phyloP scores from a whole-genome alignment of 371 early-diverging fungal species.

The Furculomyces boomerangus region DNA sequence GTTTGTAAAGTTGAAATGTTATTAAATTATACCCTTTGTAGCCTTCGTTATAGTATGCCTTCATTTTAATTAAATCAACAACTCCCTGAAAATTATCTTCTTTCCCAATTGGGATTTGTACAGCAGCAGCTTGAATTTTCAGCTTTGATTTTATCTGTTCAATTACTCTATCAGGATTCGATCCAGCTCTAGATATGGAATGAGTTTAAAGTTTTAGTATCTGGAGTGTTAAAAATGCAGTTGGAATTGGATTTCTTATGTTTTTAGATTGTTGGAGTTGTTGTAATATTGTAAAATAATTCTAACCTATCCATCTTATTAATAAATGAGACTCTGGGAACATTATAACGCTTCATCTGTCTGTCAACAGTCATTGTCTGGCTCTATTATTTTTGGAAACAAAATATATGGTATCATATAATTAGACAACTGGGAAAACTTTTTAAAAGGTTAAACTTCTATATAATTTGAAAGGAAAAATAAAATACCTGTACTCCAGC shows the following conservation, averaged over 20 bases:
- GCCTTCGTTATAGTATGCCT: conserved; percentile 81
- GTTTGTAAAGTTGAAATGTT: not conserved
- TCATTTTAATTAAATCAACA: conserved; percentile 77
- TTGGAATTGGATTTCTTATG: not conserved
- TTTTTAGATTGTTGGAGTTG: not conserved
- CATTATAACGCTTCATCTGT: conserved; percentile 78
- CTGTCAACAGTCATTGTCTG: conserved; percentile 96
- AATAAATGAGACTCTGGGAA: conserved; percentile 72
- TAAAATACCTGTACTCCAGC: conserved; percentile 46
- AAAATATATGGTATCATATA: no score
- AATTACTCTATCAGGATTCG: conserved; percentile 82
- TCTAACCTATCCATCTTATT: conserved; percentile 65
- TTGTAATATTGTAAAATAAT: not conserved
- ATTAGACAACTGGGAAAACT: no score
- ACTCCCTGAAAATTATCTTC: conserved; percentile 81
- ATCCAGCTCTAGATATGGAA: conserved; percentile 42
- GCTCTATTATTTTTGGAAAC: no score
- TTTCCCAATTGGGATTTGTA: conserved; percentile 87
- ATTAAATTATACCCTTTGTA: conserved; percentile 45
- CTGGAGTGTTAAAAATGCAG: not conserved
- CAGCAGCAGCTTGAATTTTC: conserved; percentile 71
- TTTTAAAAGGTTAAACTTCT: no score
- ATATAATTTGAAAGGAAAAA: not conserved
- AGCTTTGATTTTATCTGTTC: conserved; percentile 81
- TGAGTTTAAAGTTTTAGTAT: not conserved